These are phyloP conservation scores for Psilocybe azurescens DNA, from an alignment of 768 basidiomycete species.

Conservation along the genomic window DNA sequence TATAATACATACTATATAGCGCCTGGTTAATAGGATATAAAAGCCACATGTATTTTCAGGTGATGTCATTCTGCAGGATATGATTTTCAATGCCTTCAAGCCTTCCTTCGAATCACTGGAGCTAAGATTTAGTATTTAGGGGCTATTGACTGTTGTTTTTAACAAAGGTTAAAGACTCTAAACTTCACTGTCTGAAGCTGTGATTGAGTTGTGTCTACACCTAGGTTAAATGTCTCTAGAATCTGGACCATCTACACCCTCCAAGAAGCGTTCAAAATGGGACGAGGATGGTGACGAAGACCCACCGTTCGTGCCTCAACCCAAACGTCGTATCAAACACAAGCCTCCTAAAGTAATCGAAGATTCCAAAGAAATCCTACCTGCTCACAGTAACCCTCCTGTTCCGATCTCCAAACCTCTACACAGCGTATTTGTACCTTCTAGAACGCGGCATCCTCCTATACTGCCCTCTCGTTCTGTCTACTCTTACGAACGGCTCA, in stretches of 20 bases:
- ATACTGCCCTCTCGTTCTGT: conserved; percentile 91
- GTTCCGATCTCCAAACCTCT: conserved; percentile 24
- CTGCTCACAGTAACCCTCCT: conserved; percentile 22
- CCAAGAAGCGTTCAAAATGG: conserved; percentile 83
- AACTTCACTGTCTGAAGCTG: too few relatives aligned
- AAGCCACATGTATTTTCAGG: too few relatives aligned
- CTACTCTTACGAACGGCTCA: conserved; percentile 91
- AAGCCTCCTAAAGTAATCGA: conserved; percentile 36
- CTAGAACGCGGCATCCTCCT: conserved; percentile 76
- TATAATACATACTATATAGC: conserved; percentile 6
- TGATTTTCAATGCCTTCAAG: neutral
- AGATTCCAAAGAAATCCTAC: conserved; percentile 23
- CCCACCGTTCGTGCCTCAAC: conserved; percentile 41
- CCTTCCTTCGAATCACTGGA: neutral
- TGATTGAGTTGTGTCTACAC: neutral
- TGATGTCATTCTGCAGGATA: too few relatives aligned
- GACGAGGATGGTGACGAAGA: conserved; percentile 51
- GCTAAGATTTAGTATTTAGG: neutral
- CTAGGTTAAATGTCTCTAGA: conserved; percentile 16
- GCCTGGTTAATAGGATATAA: neutral
- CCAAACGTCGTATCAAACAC: conserved; percentile 61
- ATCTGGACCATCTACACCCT: conserved; percentile 56
- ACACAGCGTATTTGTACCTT: conserved; percentile 78
- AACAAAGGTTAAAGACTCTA: neutral
- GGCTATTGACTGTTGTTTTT: conserved; percentile 9